Conservation (phyloP, 176 grass and related monocot genomes). For the Thinopyrum elongatum region DNA sequence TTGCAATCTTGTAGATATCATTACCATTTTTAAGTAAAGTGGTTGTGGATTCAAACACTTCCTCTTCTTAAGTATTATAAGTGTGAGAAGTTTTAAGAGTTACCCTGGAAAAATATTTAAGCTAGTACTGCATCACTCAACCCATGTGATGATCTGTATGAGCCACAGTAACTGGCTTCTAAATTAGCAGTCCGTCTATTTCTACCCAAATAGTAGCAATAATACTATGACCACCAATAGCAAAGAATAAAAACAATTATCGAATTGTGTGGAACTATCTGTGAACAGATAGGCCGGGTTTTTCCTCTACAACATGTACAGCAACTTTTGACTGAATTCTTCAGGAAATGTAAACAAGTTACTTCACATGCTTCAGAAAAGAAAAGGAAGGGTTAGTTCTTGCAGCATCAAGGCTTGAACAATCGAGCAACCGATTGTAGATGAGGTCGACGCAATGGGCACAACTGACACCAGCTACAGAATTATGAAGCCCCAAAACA, state of each 20-base stretch:
- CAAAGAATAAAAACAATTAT: background rate
- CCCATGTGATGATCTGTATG: background rate
- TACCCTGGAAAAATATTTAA: background rate
- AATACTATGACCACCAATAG: background rate
- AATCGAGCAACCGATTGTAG: background rate
- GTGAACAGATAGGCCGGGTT: background rate
- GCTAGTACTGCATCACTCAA: background rate
- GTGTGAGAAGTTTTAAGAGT: background rate
- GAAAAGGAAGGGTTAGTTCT: background rate
- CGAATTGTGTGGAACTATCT: background rate
- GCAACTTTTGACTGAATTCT: background rate
- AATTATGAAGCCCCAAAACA: conserved; percentile 3
- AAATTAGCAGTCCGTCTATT: background rate
- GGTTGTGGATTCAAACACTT: background rate
- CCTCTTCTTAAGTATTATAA: background rate
- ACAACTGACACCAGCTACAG: background rate
- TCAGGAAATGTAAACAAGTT: background rate
- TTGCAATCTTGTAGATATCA: background rate
- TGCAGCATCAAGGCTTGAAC: background rate
- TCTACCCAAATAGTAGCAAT: background rate
- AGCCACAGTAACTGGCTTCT: background rate
- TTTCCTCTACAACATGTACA: background rate
- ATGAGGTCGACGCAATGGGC: background rate
- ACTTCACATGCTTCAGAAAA: conserved; percentile 14
- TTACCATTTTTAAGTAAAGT: background rate